These are phyloP conservation scores for Claviceps sp. DNA, from an alignment of 2,329 filamentous ascomycete species.

Conservation along the genomic window DNA sequence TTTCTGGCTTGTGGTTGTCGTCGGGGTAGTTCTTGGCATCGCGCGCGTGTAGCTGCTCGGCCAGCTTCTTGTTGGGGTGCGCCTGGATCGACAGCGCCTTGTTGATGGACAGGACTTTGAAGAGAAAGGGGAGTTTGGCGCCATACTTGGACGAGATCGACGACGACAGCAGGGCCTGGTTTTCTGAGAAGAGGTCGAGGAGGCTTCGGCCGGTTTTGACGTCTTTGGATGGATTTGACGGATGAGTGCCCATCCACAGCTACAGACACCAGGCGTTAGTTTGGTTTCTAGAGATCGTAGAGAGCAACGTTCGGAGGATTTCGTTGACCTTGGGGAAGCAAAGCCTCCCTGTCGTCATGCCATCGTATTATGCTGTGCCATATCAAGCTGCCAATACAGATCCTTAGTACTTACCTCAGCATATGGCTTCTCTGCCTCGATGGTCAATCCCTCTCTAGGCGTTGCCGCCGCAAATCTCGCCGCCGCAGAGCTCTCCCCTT, in stretches of 20 bases:
- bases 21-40: slow-evolving; percentile 95
- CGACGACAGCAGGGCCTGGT: slow-evolving; percentile 65
- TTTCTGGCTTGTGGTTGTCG: slow-evolving; percentile 99
- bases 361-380: too few species aligned
- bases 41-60: slow-evolving; percentile 71
- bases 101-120: slow-evolving; percentile 93
- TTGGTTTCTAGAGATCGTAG: background rate
- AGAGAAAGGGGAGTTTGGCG: slow-evolving; percentile 80
- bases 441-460: slow-evolving; percentile 55
- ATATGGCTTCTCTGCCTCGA: slow-evolving; percentile 83
- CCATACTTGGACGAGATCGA: slow-evolving; percentile 64
- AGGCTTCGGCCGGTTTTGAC: slow-evolving; percentile 71
- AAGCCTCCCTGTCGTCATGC: too few species aligned
- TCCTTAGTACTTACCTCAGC: slow-evolving; percentile 52
- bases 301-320: too few species aligned
- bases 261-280: slow-evolving; percentile 21
- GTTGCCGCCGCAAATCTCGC: slow-evolving; percentile 84
- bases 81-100: slow-evolving; percentile 97
- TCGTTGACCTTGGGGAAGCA: too few species aligned
- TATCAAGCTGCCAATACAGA: too few species aligned
- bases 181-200: slow-evolving; percentile 76
- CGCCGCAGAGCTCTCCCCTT: slow-evolving; percentile 74
- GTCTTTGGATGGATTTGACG: slow-evolving; percentile 88
- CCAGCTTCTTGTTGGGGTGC: slow-evolving; percentile 85
- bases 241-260: slow-evolving; percentile 99